Base-by-base conservation (phyloP, 345 rosid genomes). In the Syzygium aqueum region DNA sequence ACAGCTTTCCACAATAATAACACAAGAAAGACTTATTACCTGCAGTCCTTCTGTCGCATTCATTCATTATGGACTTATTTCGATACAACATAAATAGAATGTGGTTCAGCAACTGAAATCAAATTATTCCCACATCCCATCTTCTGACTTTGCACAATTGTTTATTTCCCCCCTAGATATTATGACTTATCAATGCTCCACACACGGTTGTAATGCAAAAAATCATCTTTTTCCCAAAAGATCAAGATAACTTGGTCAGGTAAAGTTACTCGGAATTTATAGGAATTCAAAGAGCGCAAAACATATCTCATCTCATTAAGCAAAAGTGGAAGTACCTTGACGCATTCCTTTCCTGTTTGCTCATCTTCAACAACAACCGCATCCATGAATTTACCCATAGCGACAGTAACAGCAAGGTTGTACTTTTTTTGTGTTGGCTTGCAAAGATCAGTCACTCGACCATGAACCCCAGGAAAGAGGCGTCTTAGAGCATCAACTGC, bases 301-400 rank as follows among this genome's bases (percentile, higher is more conserved):
- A 33, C 46, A 73, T 19, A 33, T 73, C 49, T 33, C 49, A 51
- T 52, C 85, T 84, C 40, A 53, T 53, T n/a, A n/a, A 84, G 49
- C 57, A 84, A 30, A 85, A 84, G 83, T 53, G 28, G 84, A 57
- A 51, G 51, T 92, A 97, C 99, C 98, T 97, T 97, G 91, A 97
- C 96, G 92, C 99, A 96, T 93, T 95, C 99, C 92, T 96, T 97
- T 88, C 98, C 99, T 1, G 97, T 96, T 86, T 85, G 91, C 93
- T 97, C 99, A 93, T 97, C 98, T 90, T 97, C 99, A 51, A 96
- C 99, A 85, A 97, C 98, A 65, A 96, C 97, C 6, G 99, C 97
- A 93, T 97, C 99, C 99, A 97, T 97, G 91, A 97, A 97, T 93
- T 89, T 95, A 51, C 99, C 99, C 99, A 97, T 97, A 51, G 98